Evolutionary conservation across 176 grass and related monocot genomes (phyloP).

Genomic region (Thalia dealbata): DNA sequence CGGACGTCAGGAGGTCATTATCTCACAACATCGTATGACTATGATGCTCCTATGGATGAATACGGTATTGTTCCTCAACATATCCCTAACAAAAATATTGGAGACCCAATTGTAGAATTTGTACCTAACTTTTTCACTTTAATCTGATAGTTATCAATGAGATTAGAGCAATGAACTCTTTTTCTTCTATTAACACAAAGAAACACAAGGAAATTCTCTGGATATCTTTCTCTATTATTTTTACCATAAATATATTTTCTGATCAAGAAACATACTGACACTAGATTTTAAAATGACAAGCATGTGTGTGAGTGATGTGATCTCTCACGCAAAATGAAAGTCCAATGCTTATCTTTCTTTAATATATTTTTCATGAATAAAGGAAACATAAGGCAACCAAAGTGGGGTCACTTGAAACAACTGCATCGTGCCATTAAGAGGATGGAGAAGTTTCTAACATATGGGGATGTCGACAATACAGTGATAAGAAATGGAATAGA

Average conservation of each 20-base stretch:
- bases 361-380: not conserved
- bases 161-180: too few relatives aligned
- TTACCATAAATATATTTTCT: too few relatives aligned
- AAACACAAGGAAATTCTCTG: too few relatives aligned
- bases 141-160: too few relatives aligned
- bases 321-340: too few relatives aligned
- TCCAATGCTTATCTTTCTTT: too few relatives aligned
- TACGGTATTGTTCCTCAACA: slow-evolving; percentile 34
- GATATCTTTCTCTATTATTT: too few relatives aligned
- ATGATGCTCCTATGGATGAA: slow-evolving; percentile 81
- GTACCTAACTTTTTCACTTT: not conserved
- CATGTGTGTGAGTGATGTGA: too few relatives aligned
- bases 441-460: slow-evolving; percentile 51
- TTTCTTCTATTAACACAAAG: too few relatives aligned
- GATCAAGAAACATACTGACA: too few relatives aligned
- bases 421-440: slow-evolving; percentile 49
- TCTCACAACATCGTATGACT: slow-evolving; percentile 76
- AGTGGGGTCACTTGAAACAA: slow-evolving; percentile 77
- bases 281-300: too few relatives aligned
- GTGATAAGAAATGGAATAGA: slow-evolving; percentile 19
- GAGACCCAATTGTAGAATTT: not conserved
- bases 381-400: slow-evolving; percentile 73
- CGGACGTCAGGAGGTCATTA: slow-evolving; percentile 68
- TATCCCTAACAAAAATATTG: not conserved
- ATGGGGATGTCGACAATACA: slow-evolving; percentile 31